These are phyloP conservation scores for Boletellus ananiceps DNA, from an alignment of 768 basidiomycete genomes.

Conservation along the genomic window DNA sequence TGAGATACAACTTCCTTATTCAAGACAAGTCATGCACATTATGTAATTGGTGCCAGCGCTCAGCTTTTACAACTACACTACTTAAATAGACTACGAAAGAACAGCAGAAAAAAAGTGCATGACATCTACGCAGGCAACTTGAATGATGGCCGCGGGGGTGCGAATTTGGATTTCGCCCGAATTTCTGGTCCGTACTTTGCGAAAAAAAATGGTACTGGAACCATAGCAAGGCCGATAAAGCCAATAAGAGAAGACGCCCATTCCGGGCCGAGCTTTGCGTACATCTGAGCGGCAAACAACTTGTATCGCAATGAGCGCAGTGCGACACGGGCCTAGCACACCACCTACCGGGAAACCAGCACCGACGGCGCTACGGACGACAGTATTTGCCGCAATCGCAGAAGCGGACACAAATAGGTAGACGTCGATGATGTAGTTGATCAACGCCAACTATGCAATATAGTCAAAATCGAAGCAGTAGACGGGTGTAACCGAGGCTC, in stretches of 20 bases:
- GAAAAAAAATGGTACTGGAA: conserved; percentile 50
- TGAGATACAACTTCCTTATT: not conserved
- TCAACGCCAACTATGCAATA: conserved; percentile 40
- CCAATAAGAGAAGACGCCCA: conserved; percentile 61
- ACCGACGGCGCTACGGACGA: conserved; percentile 50
- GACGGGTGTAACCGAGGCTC: conserved; percentile 20
- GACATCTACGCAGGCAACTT: conserved; percentile 10
- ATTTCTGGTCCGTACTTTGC: conserved; percentile 41
- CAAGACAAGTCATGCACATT: not conserved
- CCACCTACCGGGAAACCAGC: conserved; percentile 40
- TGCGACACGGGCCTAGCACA: not conserved
- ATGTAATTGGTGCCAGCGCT: not conserved
- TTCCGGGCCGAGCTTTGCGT: conserved; percentile 40
- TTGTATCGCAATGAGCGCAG: conserved; percentile 8
- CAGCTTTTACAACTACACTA: not conserved
- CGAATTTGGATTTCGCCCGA: conserved; percentile 41
- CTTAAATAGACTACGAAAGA: not conserved
- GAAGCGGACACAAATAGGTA: conserved; percentile 54
- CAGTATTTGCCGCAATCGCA: conserved; percentile 50
- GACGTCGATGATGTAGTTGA: conserved; percentile 62
- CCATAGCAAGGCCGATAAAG: conserved; percentile 45
- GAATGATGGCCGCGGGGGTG: conserved; percentile 25
- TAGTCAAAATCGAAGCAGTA: not conserved
- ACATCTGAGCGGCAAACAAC: conserved; percentile 57
- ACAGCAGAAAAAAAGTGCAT: not conserved